phyloP scores from a whole-genome alignment of 768 basidiomycete species.

The Macrocybe gigantea region DNA sequence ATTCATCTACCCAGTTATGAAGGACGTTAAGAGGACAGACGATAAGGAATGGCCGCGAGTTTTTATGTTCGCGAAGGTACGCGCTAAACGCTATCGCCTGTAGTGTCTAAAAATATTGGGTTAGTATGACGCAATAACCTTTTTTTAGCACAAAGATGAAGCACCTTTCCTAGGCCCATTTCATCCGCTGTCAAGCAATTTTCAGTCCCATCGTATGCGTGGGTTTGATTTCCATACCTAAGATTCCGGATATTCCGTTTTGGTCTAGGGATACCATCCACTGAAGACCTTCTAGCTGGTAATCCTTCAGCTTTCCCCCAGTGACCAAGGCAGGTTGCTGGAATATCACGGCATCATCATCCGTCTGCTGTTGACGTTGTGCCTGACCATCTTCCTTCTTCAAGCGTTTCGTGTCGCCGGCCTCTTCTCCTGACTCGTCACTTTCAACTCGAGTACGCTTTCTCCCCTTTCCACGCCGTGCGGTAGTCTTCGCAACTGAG shows the following conservation, averaged over 20 bases:
- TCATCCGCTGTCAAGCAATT: conserved; percentile 66
- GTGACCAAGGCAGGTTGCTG: conserved; percentile 77
- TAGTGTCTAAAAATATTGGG: conserved; percentile 54
- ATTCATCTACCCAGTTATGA: conserved; percentile 88
- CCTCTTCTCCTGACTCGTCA: conserved; percentile 9
- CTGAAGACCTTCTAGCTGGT: conserved; percentile 90
- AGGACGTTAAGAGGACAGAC: conserved; percentile 93
- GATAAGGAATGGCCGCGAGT: conserved; percentile 74
- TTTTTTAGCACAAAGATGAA: background rate
- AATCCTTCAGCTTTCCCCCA: conserved; percentile 80
- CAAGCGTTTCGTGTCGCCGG: conserved; percentile 11
- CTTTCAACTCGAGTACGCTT: conserved; percentile 16
- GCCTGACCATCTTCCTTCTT: conserved; percentile 14
- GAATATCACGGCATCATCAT: conserved; percentile 35
- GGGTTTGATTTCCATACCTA: conserved; percentile 35
- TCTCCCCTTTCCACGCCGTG: conserved; percentile 7
- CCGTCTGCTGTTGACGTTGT: conserved; percentile 9
- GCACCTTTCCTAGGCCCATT: conserved; percentile 88
- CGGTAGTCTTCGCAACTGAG: conserved; percentile 5
- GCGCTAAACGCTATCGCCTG: conserved; percentile 95
- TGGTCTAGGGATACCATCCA: conserved; percentile 91
- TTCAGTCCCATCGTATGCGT: too few relatives aligned
- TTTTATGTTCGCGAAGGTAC: conserved; percentile 70
- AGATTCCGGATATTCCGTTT: conserved; percentile 78
- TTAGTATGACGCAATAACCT: background rate